Conservation (phyloP, 192 early-diverging fungal species). For the Piromyces finnis region DNA sequence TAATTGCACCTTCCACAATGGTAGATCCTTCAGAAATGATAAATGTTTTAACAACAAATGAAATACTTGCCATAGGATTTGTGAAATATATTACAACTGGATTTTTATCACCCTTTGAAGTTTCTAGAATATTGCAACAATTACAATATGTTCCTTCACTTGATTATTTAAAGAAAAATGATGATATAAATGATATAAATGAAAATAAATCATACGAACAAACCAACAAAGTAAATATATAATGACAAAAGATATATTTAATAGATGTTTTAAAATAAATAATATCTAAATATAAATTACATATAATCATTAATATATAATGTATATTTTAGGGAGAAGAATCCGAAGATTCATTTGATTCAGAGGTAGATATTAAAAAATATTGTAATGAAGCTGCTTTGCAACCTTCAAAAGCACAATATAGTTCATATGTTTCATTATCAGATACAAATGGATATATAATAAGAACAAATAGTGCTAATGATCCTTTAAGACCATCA, state of each 20-base stretch:
- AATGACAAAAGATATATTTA: too few species aligned
- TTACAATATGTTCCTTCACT: slow-evolving; percentile 14
- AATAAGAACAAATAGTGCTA: slow-evolving; percentile 5
- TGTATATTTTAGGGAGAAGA: background rate
- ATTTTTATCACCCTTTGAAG: slow-evolving; percentile 11
- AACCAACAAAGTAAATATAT: background rate
- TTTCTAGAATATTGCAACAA: slow-evolving; percentile 11
- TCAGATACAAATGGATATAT: slow-evolving; percentile 22
- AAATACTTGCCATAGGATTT: background rate
- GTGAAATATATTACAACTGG: slow-evolving; percentile 3
- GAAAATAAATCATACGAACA: background rate
- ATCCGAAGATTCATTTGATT: background rate
- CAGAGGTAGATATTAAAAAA: background rate
- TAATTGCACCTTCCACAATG: background rate
- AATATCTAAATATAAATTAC: too few species aligned
- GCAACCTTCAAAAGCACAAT: background rate
- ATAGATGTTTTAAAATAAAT: too few species aligned
- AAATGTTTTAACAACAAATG: background rate
- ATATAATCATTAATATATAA: background rate
- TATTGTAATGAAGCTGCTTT: background rate
- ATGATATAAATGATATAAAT: background rate
- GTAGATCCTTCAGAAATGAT: background rate
- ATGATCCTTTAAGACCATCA: slow-evolving; percentile 22
- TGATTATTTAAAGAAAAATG: slow-evolving; percentile 6
- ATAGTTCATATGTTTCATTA: background rate